Evolutionary conservation across 768 basidiomycete genomes (phyloP), one percentile per base, ranked within the genome.

Genomic region (Hemileccinum rubropunctum): DNA sequence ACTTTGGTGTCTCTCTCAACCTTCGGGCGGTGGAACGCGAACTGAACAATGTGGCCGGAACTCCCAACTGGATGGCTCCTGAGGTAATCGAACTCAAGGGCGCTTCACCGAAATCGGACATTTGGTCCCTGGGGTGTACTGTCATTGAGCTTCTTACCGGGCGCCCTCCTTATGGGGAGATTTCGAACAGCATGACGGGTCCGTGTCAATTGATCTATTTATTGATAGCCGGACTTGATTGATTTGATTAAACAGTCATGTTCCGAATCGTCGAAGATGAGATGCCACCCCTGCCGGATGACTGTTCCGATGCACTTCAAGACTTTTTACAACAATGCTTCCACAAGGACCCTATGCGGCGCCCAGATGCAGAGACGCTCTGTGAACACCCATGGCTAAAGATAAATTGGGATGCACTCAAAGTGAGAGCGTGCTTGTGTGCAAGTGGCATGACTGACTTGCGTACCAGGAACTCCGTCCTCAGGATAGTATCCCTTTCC

Each of bases 51-150:
- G 88, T 92, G 23, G 86, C 89, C 8, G 95, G 95, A 10, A 99
- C 95, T 10, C 95, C 95, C 13, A 95, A 98, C 62, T 99, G 95
- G 95, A 98, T 99, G 94, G 95, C 95, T 11, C 95, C 95, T 3
- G 95, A 99, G 69, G 91, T 98, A 44, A 98, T 99, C 54, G 87
- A 93, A 65, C 80, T 98, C 48, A 88, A 93, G 66, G 95, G 95
- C 4, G 91, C 95, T 8, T 88, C 90, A n/a, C 77, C 86, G 0
- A 93, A 93, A 60, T 87, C 91, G 23, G 94, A 97, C 64, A 95
- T 97, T 28, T 97, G 94, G 94, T 95, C 93, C 0, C 70, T 99
- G 55, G 95, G 84, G 1, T 97, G 95, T 63, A 98, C 95, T 4
- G 84, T 98, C 58, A 84, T 95, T 58, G 95, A 99, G 70, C 77